Evolutionary conservation across 768 basidiomycete genomes (phyloP).

Genomic region (Erythrobasidium yunnanense): DNA sequence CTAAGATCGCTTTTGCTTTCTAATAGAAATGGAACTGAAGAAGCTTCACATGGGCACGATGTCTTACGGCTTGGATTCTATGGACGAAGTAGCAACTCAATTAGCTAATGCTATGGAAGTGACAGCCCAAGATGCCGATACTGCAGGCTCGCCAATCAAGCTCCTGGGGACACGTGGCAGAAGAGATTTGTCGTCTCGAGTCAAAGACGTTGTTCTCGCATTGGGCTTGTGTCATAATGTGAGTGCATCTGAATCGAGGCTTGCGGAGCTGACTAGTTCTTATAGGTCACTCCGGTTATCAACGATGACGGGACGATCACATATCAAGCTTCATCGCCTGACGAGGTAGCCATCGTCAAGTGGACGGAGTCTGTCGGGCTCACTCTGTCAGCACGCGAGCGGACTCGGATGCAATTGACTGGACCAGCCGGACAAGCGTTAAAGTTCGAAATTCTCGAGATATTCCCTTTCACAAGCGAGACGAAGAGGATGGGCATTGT

Average conservation of each 20-base stretch:
- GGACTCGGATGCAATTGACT: conserved; percentile 74
- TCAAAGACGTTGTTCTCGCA: conserved; percentile 83
- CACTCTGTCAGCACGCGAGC: conserved; percentile 75
- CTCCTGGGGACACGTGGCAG: conserved; percentile 76
- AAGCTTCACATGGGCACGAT: conserved; percentile 98
- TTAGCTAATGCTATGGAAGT: conserved; percentile 71
- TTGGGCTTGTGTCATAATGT: conserved; percentile 95
- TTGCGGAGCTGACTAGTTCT: not conserved
- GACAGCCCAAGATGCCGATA: conserved; percentile 46
- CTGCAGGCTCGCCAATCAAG: conserved; percentile 57
- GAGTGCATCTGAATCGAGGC: no score
- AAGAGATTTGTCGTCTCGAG: conserved; percentile 85
- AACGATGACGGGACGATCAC: conserved; percentile 92
- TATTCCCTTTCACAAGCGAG: conserved; percentile 98
- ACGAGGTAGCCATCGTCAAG: conserved; percentile 95
- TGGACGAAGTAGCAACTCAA: conserved; percentile 95
- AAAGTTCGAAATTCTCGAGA: conserved; percentile 73
- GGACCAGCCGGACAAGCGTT: conserved; percentile 57
- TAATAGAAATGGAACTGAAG: conserved; percentile 94
- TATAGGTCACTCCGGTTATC: conserved; percentile 80
- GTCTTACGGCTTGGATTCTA: conserved; percentile 92
- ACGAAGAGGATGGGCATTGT: conserved; percentile 99
- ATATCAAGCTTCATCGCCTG: conserved; percentile 96
- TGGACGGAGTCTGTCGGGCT: conserved; percentile 95
- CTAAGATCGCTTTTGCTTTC: not conserved